These are phyloP conservation scores for Achlya hypogyna DNA, from an alignment of 352 stramenopile species.

Conservation along the genomic window DNA sequence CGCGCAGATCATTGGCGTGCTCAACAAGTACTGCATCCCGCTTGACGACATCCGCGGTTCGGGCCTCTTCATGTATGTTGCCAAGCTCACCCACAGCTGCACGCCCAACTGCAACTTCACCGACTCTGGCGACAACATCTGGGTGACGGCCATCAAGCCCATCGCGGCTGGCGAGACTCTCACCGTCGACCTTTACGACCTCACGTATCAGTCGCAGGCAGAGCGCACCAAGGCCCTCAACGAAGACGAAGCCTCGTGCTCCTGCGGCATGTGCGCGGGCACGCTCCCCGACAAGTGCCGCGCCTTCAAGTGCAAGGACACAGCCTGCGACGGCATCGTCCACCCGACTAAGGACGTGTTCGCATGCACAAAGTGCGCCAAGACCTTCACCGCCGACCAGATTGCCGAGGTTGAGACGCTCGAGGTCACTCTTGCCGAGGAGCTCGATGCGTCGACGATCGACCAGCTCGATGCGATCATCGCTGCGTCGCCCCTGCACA, in stretches of 20 bases:
- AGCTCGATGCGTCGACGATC: constrained; percentile 20
- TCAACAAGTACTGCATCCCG: constrained; percentile 74
- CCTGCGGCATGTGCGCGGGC: constrained; percentile 40
- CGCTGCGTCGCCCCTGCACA: constrained; percentile 38
- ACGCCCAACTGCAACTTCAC: constrained; percentile 73
- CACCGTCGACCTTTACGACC: constrained; percentile 73
- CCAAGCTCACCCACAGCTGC: constrained; percentile 68
- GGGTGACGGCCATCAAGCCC: constrained; percentile 60
- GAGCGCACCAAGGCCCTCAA: constrained; percentile 48
- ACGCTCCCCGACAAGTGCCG: constrained; percentile 41
- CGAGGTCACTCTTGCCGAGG: constrained; percentile 33
- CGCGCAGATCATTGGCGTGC: constrained; percentile 52
- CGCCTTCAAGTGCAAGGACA: constrained; percentile 34
- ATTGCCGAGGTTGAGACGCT: constrained; percentile 30
- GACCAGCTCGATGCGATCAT: constrained; percentile 45
- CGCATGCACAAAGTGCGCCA: constrained; percentile 38
- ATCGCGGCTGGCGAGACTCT: constrained; percentile 48
- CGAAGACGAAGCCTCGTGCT: constrained; percentile 55
- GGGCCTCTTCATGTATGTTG: constrained; percentile 58
- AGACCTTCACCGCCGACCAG: constrained; percentile 29
- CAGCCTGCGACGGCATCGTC: constrained; percentile 2
- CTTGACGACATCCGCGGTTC: constrained; percentile 66
- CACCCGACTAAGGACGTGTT: constrained; percentile 37
- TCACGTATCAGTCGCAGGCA: constrained; percentile 60
- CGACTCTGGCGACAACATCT: constrained; percentile 57